phyloP scores from a whole-genome alignment of 139 green algal species.

The Spirogloea muscicola region DNA sequence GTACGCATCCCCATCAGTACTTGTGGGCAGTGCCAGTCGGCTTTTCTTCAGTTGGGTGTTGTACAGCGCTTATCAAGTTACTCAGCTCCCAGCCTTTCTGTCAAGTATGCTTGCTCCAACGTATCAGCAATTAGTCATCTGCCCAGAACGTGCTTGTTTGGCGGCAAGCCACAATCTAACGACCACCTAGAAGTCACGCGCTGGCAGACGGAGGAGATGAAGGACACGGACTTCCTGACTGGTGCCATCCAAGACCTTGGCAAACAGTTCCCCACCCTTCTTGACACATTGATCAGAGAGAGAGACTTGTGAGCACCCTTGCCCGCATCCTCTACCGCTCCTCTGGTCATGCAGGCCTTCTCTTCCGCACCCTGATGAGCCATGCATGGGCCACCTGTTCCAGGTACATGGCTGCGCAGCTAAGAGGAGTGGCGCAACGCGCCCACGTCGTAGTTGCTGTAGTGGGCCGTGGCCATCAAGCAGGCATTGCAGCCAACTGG shows the following conservation, averaged over 20 bases:
- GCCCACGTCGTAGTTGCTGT: slow-evolving; percentile 21
- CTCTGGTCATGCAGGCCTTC: not conserved
- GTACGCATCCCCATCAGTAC: too few species aligned
- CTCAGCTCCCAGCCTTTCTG: too few species aligned
- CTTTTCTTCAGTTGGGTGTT: too few species aligned
- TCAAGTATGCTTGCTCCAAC: too few species aligned
- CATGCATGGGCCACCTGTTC: not conserved
- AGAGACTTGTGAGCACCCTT: slow-evolving; percentile 17
- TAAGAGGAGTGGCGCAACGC: slow-evolving; percentile 9
- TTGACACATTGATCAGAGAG: slow-evolving; percentile 31
- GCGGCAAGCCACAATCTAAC: too few species aligned
- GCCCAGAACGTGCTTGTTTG: too few species aligned
- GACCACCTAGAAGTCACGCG: too few species aligned
- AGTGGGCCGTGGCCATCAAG: slow-evolving; percentile 33
- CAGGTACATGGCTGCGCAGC: slow-evolving; percentile 44
- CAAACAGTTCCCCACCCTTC: slow-evolving; percentile 20
- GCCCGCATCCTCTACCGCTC: not conserved
- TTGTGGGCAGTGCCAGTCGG: too few species aligned
- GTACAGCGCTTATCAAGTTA: too few species aligned
- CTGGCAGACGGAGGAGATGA: slow-evolving; percentile 43
- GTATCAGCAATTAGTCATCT: too few species aligned
- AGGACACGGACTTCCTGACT: slow-evolving; percentile 36
- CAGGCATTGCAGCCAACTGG: slow-evolving; percentile 33
- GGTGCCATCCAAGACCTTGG: slow-evolving; percentile 31
- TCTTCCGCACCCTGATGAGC: not conserved